Evolutionary conservation across 306 rosid species (phyloP).

Genomic region (Quillaja saponaria): DNA sequence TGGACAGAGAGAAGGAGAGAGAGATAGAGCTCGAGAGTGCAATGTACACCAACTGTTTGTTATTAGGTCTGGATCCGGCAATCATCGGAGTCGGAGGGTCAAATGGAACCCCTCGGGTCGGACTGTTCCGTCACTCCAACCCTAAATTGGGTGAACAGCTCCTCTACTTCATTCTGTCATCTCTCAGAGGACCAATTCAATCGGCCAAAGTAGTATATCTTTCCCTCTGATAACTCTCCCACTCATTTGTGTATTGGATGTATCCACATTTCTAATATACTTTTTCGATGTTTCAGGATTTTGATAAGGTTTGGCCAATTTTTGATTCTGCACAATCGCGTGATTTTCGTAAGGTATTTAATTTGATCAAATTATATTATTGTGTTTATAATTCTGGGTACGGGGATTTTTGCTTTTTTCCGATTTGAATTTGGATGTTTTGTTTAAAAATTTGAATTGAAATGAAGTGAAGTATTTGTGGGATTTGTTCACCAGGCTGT

Average conservation of each 20-base stretch:
- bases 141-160: conserved; percentile 98
- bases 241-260: not conserved
- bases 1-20: conserved; percentile 99
- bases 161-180: conserved; percentile 87
- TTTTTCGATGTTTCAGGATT: conserved; percentile 68
- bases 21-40: conserved; percentile 98
- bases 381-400: not conserved
- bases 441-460: conserved; percentile 5
- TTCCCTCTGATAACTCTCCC: not conserved
- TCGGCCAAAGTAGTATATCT: conserved; percentile 65
- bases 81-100: conserved; percentile 85
- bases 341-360: conserved; percentile 86
- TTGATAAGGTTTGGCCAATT: conserved; percentile 98
- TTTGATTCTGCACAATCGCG: conserved; percentile 95
- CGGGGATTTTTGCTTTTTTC: not conserved
- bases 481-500: conserved; percentile 59
- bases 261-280: not conserved
- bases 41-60: conserved; percentile 96
- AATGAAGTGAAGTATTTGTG: conserved; percentile 21
- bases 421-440: not conserved
- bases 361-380: not conserved
- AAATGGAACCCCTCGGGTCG: conserved; percentile 82
- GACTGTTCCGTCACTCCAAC: conserved; percentile 95
- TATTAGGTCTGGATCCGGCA: conserved; percentile 95
- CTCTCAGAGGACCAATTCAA: conserved; percentile 93